phyloP scores from a whole-genome alignment of 331 rosid species.

The Stylosanthes scabra region DNA sequence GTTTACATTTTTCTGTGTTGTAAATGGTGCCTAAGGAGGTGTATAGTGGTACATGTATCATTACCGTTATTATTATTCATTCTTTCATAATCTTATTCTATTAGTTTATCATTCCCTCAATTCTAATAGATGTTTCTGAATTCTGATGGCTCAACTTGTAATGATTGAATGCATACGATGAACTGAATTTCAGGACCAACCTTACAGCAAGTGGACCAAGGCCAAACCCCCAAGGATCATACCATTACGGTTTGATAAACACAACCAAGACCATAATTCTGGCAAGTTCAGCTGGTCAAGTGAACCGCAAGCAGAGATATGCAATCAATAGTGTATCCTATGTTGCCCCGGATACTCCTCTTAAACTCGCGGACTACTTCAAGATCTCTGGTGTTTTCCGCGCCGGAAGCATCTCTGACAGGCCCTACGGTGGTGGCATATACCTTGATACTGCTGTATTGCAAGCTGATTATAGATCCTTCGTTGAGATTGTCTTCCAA shows the following conservation, averaged over 20 bases:
- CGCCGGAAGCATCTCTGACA: conserved; percentile 77
- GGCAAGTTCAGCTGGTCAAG: conserved; percentile 76
- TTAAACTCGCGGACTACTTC: conserved; percentile 92
- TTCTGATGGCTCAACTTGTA: too few species aligned
- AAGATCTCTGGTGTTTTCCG: conserved; percentile 81
- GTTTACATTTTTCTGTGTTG: too few species aligned
- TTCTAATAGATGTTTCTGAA: too few species aligned
- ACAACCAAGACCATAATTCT: conserved; percentile 71
- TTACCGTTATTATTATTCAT: background rate
- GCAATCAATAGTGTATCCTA: conserved; percentile 89
- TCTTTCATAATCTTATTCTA: too few species aligned
- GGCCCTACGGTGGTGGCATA: conserved; percentile 89
- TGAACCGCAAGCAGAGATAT: conserved; percentile 84
- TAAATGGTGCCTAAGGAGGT: too few species aligned
- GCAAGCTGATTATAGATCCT: conserved; percentile 81
- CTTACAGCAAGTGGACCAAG: conserved; percentile 99
- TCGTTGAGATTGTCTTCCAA: conserved; percentile 91
- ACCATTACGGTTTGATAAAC: conserved; percentile 88
- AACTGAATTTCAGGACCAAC: conserved; percentile 70
- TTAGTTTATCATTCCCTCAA: background rate
- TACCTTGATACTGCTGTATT: conserved; percentile 89
- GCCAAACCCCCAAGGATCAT: conserved; percentile 99
- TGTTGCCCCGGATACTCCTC: conserved; percentile 86
- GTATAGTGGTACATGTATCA: too few species aligned
- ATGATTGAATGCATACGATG: too few species aligned